phyloP scores from a whole-genome alignment of 2,329 filamentous ascomycete genomes.

The Trichoderma hamatum region DNA sequence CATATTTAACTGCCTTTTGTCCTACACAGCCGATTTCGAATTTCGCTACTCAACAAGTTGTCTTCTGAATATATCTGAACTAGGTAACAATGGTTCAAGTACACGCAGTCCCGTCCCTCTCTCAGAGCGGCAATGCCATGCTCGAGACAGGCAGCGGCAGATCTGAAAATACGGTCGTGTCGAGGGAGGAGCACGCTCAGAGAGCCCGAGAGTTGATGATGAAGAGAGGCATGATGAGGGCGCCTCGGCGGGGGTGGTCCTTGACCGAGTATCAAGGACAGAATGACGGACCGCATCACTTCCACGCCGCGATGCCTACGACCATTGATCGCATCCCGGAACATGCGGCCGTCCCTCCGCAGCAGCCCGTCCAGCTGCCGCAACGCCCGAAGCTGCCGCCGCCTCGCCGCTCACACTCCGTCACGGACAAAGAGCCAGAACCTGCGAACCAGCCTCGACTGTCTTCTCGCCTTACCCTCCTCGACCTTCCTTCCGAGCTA shows the following conservation, averaged over 20 bases:
- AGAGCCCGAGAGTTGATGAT: constrained; percentile 45
- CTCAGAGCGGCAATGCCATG: constrained; percentile 33
- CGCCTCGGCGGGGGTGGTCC: constrained; percentile 52
- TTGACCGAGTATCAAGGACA: constrained; percentile 49
- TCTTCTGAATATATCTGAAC: neutral
- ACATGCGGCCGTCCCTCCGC: constrained; percentile 33
- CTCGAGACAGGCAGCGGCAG: constrained; percentile 31
- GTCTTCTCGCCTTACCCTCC: constrained; percentile 50
- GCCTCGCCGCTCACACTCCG: constrained; percentile 61
- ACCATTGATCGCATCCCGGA: constrained; percentile 39
- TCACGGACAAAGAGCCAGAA: constrained; percentile 64
- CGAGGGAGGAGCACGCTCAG: constrained; percentile 47
- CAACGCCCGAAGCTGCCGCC: constrained; percentile 45
- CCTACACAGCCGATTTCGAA: neutral
- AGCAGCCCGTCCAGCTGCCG: constrained; percentile 30
- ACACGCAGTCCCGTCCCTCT: constrained; percentile 36
- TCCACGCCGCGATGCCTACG: constrained; percentile 30
- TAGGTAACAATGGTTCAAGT: constrained; percentile 40
- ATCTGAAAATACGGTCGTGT: constrained; percentile 35
- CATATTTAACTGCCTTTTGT: neutral
- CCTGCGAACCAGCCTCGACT: constrained; percentile 51
- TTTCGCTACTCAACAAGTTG: neutral
- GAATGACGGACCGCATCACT: constrained; percentile 31
- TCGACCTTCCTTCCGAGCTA: constrained; percentile 60
- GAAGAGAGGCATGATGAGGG: constrained; percentile 42